Percentiles rank a stretch among this genome's conserved stretches.
Conservation (phyloP, 495 filamentous ascomycete species). For the Aspergillus sclerotioniger region DNA sequence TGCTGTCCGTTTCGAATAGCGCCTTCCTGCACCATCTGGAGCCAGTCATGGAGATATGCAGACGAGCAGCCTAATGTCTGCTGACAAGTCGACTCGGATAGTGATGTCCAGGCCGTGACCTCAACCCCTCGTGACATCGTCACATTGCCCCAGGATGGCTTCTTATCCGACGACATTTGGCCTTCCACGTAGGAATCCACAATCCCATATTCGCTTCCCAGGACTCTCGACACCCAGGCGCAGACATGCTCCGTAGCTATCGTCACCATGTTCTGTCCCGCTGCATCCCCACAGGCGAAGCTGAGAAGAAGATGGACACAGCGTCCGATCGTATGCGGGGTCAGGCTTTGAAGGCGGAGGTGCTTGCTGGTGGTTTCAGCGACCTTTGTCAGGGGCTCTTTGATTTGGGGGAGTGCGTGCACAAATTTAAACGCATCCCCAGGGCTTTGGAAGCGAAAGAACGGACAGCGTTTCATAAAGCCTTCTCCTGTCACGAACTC, state of each 20-base stretch:
- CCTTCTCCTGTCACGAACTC: constrained; percentile 11
- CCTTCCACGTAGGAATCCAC: constrained; percentile 11
- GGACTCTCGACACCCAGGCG: background rate
- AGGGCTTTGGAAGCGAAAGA: constrained; percentile 12
- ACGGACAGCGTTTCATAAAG: constrained; percentile 12
- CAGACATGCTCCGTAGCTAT: constrained; percentile 16
- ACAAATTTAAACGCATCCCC: constrained; percentile 8
- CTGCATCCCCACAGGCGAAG: constrained; percentile 16
- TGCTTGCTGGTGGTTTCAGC: constrained; percentile 16
- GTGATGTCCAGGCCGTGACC: constrained; percentile 14
- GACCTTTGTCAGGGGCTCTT: constrained; percentile 1
- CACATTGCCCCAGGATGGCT: constrained; percentile 17
- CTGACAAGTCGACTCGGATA: constrained; percentile 10
- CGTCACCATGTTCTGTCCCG: constrained; percentile 20
- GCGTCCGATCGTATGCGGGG: constrained; percentile 12
- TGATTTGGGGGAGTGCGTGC: background rate
- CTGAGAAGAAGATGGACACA: constrained; percentile 12
- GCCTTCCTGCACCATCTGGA: constrained; percentile 9
- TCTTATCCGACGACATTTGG: constrained; percentile 13
- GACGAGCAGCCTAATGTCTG: constrained; percentile 8
- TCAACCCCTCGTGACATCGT: constrained; percentile 13
- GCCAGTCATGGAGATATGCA: background rate
- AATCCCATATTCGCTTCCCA: background rate
- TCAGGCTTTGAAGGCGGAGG: background rate
- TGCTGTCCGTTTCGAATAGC: constrained; percentile 15